Percentiles rank a stretch among this genome's conserved stretches.
These are phyloP conservation scores for Atalantia buxifolia DNA, from an alignment of 345 rosid genomes.

Conservation along the genomic window DNA sequence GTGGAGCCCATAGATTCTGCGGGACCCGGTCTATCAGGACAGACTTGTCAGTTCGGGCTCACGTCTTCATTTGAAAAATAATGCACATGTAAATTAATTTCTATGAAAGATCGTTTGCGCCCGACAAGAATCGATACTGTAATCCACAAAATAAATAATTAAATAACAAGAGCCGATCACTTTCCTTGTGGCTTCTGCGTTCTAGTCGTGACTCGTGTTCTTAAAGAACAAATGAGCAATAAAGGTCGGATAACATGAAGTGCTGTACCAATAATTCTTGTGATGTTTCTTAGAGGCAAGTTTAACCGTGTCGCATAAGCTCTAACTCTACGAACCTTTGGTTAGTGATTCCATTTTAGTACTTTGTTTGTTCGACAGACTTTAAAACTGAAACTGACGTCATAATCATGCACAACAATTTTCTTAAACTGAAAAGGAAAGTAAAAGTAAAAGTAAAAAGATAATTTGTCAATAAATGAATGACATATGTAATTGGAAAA, in stretches of 20 bases:
- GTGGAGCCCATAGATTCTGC: constrained; percentile 25
- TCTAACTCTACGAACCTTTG: background rate
- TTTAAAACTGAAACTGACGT: background rate
- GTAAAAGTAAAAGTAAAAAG: background rate
- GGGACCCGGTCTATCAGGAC: constrained; percentile 17
- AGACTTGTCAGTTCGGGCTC: background rate
- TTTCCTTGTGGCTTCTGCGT: too few relatives aligned
- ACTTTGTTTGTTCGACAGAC: background rate
- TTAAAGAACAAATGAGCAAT: background rate
- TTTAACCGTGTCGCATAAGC: background rate
- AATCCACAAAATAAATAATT: too few relatives aligned
- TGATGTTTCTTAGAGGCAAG: background rate
- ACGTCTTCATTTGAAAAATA: background rate
- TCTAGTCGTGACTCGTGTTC: background rate
- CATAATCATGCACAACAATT: background rate
- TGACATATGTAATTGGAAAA: too few relatives aligned
- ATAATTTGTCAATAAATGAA: too few relatives aligned
- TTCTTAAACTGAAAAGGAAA: background rate
- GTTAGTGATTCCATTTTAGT: background rate
- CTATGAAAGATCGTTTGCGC: background rate
- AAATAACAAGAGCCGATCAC: too few relatives aligned
- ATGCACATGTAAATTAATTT: background rate
- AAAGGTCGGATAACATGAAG: background rate
- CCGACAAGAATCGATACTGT: too few relatives aligned
- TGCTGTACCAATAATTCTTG: background rate